phyloP scores from a whole-genome alignment of 805 yeast species.

The Cyberlindnera nakhonratchasimensis region DNA sequence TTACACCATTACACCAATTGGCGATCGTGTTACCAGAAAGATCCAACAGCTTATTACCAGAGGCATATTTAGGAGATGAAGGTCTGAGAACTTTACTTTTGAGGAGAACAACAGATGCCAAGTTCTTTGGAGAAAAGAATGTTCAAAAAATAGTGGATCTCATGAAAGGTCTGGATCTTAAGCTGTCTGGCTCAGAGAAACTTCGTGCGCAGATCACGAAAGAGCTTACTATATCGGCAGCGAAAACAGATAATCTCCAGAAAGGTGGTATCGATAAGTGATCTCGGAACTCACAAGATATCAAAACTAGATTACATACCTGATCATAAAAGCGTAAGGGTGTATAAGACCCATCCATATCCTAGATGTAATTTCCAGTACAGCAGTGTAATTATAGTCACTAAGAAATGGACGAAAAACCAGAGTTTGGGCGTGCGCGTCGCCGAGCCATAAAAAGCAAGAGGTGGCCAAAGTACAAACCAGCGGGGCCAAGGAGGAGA shows the following conservation, averaged over 20 bases:
- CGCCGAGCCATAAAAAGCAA: conserved; percentile 11
- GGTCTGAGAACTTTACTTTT: background rate
- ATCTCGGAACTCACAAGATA: no score
- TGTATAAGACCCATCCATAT: no score
- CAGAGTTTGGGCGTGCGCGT: background rate
- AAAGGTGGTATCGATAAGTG: no score
- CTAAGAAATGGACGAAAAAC: background rate
- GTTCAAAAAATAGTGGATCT: background rate
- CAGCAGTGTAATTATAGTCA: conserved; percentile 12
- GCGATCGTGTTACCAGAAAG: conserved; percentile 14
- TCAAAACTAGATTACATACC: no score
- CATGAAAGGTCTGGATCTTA: background rate
- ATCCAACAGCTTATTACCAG: conserved; percentile 12
- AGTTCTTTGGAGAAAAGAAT: background rate
- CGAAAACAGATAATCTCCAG: no score
- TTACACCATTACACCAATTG: conserved; percentile 18
- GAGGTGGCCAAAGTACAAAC: background rate
- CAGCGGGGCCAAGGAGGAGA: background rate
- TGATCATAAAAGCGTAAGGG: no score
- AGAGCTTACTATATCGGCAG: background rate
- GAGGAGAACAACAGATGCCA: background rate
- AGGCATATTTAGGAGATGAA: conserved; percentile 7
- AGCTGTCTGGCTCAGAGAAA: background rate
- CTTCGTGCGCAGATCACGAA: background rate
- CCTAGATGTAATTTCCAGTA: conserved; percentile 3